Evolutionary conservation across 2,329 filamentous ascomycete genomes (phyloP).

Genomic region (Fusarium sp.): DNA sequence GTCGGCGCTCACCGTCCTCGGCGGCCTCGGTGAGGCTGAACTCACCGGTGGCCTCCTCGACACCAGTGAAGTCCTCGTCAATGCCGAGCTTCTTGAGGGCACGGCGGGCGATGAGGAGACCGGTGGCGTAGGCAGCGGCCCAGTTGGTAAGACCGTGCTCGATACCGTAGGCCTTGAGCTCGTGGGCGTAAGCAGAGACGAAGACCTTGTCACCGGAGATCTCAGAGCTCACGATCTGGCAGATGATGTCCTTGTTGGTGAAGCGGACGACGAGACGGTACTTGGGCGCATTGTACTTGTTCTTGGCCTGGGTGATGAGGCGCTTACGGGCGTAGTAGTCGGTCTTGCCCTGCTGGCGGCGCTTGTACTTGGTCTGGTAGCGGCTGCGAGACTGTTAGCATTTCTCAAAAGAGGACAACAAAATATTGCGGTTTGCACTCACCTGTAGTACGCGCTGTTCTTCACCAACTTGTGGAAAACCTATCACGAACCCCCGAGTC

Average conservation of each 20-base stretch:
- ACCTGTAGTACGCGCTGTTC: constrained; percentile 99
- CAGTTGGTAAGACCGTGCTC: constrained; percentile 99
- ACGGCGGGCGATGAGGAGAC: constrained; percentile 96
- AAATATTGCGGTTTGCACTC: constrained; percentile 54
- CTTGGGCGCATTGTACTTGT: constrained; percentile 99
- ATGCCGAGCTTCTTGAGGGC: constrained; percentile 96
- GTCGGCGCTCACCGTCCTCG: constrained; percentile 94
- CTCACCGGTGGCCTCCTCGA: constrained; percentile 97
- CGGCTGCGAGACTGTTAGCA: constrained; percentile 68
- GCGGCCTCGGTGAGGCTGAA: constrained; percentile 94
- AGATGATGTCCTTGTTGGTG: constrained; percentile 99
- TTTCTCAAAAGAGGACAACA: neutral
- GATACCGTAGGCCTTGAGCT: constrained; percentile 97
- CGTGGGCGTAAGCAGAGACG: constrained; percentile 90
- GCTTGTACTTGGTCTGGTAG: constrained; percentile 99
- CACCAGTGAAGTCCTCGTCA: constrained; percentile 91
- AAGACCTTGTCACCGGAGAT: constrained; percentile 99
- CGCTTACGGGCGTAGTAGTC: constrained; percentile 99
- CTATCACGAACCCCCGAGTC: constrained; percentile 82
- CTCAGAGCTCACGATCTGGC: constrained; percentile 96
- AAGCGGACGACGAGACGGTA: constrained; percentile 99
- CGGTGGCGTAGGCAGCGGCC: constrained; percentile 96
- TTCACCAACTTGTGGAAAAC: constrained; percentile 94
- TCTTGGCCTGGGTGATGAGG: constrained; percentile 99
- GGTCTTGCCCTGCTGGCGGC: constrained; percentile 95